These are phyloP conservation scores for Chalciporus piperatus DNA, from an alignment of 768 basidiomycete genomes.

Conservation along the genomic window DNA sequence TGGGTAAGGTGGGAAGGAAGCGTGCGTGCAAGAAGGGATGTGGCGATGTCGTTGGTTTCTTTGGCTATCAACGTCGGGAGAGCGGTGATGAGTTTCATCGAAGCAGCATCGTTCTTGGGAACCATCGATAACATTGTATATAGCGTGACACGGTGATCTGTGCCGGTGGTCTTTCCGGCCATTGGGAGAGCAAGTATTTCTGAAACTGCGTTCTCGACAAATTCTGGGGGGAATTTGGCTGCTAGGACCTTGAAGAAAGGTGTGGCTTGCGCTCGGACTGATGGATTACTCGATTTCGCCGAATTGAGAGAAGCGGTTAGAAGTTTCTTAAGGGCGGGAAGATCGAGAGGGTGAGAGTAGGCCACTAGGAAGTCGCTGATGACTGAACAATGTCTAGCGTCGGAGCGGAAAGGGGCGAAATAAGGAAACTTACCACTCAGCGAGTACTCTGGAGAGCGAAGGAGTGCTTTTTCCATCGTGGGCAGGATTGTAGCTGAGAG, in stretches of 20 bases:
- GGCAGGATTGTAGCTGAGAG: slow-evolving; percentile 59
- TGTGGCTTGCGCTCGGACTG: slow-evolving; percentile 55
- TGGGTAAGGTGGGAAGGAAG: slow-evolving; percentile 59
- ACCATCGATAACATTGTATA: slow-evolving; percentile 73
- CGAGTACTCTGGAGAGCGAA: slow-evolving; percentile 79
- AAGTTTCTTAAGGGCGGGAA: slow-evolving; percentile 49
- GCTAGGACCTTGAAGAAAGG: slow-evolving; percentile 54
- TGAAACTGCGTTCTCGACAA: slow-evolving; percentile 45
- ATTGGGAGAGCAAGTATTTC: slow-evolving; percentile 77
- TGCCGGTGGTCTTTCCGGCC: slow-evolving; percentile 80
- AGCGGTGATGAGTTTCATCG: slow-evolving; percentile 41
- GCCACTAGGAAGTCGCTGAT: slow-evolving; percentile 56
- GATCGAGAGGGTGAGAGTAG: slow-evolving; percentile 49
- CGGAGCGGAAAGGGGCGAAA: not conserved
- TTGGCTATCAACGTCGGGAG: slow-evolving; percentile 54
- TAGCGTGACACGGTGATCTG: slow-evolving; percentile 80
- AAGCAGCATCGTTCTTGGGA: slow-evolving; percentile 45
- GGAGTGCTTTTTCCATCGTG: slow-evolving; percentile 72
- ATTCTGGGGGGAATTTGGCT: slow-evolving; percentile 33
- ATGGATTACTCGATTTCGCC: slow-evolving; percentile 69
- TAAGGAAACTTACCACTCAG: slow-evolving; percentile 50
- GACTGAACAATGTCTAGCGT: slow-evolving; percentile 34
- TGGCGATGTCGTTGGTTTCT: slow-evolving; percentile 73
- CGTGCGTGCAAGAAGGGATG: slow-evolving; percentile 49
- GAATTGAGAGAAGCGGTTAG: slow-evolving; percentile 60